These are phyloP conservation scores for Backusella mclennaniae DNA, from an alignment of 192 early-diverging fungal genomes.

Conservation along the genomic window DNA sequence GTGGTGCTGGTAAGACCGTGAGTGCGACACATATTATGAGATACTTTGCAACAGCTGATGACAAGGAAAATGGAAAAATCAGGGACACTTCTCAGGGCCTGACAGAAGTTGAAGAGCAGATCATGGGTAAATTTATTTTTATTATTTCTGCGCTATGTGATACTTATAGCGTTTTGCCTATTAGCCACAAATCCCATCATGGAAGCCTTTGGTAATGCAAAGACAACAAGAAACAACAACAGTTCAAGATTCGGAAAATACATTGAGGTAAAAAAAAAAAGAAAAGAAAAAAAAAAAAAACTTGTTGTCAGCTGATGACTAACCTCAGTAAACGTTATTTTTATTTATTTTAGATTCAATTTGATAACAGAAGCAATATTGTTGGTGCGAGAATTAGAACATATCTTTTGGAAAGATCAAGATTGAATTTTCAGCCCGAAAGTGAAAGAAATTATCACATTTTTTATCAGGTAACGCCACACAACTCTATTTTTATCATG, in stretches of 20 bases:
- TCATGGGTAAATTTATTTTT: conserved; percentile 48
- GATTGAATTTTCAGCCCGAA: conserved; percentile 91
- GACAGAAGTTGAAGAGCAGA: conserved; percentile 78
- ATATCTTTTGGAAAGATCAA: conserved; percentile 93
- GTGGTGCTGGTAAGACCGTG: conserved; percentile 96
- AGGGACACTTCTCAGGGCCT: conserved; percentile 47
- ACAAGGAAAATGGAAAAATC: conserved; percentile 48
- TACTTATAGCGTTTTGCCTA: too few relatives aligned
- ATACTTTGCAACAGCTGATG: conserved; percentile 86
- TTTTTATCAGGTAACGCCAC: conserved; percentile 79
- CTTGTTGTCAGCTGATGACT: background rate
- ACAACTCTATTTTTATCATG: too few relatives aligned
- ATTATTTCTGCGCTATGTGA: too few relatives aligned
- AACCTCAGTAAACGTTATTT: background rate
- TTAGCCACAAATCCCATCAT: conserved; percentile 97
- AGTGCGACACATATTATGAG: conserved; percentile 98
- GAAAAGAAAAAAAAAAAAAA: background rate
- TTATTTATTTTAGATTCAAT: conserved; percentile 75
- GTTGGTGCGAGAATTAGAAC: conserved; percentile 94
- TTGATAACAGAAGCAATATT: conserved; percentile 81
- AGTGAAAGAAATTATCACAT: conserved; percentile 98
- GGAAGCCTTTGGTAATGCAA: conserved; percentile 99
- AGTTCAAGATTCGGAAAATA: conserved; percentile 98
- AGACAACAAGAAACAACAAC: conserved; percentile 99
- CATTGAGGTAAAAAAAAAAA: conserved; percentile 58